Evolutionary conservation across 495 filamentous ascomycete genomes (phyloP).

Genomic region (Podospora bellae-mahoneyi): DNA sequence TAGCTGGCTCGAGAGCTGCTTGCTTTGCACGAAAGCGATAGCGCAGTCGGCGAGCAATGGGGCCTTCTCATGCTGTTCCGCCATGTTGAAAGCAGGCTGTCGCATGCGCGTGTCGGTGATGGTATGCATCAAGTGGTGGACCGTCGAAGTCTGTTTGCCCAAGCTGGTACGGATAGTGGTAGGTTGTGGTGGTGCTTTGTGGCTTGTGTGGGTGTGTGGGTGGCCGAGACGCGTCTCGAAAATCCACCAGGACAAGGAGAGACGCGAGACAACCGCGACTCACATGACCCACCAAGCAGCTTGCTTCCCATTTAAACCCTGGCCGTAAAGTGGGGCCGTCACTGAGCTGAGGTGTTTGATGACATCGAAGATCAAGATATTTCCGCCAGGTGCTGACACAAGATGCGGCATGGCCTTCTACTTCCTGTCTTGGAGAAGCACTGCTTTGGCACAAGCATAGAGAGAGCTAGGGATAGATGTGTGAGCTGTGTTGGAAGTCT

Average conservation of each 20-base stretch:
- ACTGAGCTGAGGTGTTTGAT: background rate
- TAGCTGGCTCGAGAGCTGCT: conserved; percentile 37
- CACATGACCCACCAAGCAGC: conserved; percentile 25
- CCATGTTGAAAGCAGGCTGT: conserved; percentile 35
- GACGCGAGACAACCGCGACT: conserved; percentile 32
- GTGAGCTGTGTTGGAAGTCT: too few species aligned
- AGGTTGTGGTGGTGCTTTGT: conserved; percentile 1
- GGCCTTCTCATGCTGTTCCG: conserved; percentile 25
- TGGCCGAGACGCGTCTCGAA: conserved; percentile 25
- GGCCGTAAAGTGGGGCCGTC: background rate
- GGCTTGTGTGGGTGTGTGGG: conserved; percentile 4
- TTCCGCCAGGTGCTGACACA: too few species aligned
- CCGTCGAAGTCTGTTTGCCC: background rate
- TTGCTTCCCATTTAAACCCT: conserved; percentile 16
- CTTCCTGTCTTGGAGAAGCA: too few species aligned
- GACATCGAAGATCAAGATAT: too few species aligned
- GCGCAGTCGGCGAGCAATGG: conserved; percentile 38
- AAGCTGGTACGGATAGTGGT: background rate
- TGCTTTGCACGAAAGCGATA: conserved; percentile 47
- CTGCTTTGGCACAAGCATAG: too few species aligned
- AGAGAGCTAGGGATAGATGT: too few species aligned
- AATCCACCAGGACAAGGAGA: conserved; percentile 10
- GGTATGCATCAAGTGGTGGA: background rate
- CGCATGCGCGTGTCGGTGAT: conserved; percentile 21
- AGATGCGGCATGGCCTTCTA: too few species aligned